Percentiles rank a stretch among this genome's conserved stretches.
Conservation (phyloP, 805 yeast genomes). For the Saccharomycopsis amapae region DNA sequence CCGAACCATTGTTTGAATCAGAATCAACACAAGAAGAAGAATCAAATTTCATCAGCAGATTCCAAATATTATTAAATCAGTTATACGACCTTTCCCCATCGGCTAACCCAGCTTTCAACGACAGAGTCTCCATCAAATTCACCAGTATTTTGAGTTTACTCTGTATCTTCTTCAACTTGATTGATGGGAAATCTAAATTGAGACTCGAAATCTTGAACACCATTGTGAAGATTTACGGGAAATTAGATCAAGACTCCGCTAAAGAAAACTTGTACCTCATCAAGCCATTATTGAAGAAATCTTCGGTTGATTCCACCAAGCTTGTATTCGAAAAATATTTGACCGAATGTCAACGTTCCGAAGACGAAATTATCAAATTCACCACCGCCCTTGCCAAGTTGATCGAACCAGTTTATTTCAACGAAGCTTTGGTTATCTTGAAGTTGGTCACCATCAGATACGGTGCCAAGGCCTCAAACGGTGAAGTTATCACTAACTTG, state of each 20-base stretch:
- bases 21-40: not conserved
- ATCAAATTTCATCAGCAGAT: slow-evolving; percentile 6
- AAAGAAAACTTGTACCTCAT: slow-evolving; percentile 15
- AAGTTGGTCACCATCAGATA: slow-evolving; percentile 13
- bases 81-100: slow-evolving; percentile 14
- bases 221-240: slow-evolving; percentile 14
- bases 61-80: slow-evolving; percentile 8
- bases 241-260: slow-evolving; percentile 15
- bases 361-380: slow-evolving; percentile 8
- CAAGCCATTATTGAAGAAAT: slow-evolving; percentile 14
- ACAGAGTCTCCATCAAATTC: slow-evolving; percentile 15
- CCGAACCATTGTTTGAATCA: slow-evolving; percentile 12
- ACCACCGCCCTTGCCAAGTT: slow-evolving; percentile 15
- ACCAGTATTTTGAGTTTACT: slow-evolving; percentile 18
- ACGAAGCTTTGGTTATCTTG: slow-evolving; percentile 12
- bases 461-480: not conserved
- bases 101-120: slow-evolving; percentile 15
- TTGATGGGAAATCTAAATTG: slow-evolving; percentile 9
- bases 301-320: slow-evolving; percentile 2
- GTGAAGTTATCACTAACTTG: slow-evolving; percentile 4
- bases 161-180: slow-evolving; percentile 19
- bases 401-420: slow-evolving; percentile 2
- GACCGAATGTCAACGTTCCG: slow-evolving; percentile 1
- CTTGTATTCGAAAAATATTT: slow-evolving; percentile 18
- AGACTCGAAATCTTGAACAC: slow-evolving; percentile 14